Evolutionary conservation across 495 filamentous ascomycete species (phyloP).

Genomic region (Talaromyces proteolyticus): DNA sequence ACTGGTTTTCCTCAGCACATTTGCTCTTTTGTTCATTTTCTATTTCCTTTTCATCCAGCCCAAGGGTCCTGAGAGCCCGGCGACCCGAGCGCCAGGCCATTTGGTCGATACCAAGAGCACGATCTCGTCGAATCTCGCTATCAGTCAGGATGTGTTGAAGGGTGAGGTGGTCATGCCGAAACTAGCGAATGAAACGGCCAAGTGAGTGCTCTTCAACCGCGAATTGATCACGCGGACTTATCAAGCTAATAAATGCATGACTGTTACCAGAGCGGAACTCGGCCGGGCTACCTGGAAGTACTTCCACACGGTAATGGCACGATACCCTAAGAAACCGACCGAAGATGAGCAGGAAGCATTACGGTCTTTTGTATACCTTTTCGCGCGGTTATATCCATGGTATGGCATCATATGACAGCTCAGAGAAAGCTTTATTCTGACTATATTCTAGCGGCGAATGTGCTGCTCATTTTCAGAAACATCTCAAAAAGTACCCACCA

Average conservation of each 20-base stretch:
- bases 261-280: slow-evolving; percentile 64
- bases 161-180: slow-evolving; percentile 84
- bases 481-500: slow-evolving; percentile 80
- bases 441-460: slow-evolving; percentile 78
- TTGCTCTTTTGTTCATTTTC: slow-evolving; percentile 25
- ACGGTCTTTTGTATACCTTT: slow-evolving; percentile 80
- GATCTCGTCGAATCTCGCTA: slow-evolving; percentile 13
- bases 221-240: slow-evolving; percentile 8
- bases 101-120: slow-evolving; percentile 15
- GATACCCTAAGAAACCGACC: slow-evolving; percentile 83
- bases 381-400: slow-evolving; percentile 88
- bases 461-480: slow-evolving; percentile 79
- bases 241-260: slow-evolving; percentile 4
- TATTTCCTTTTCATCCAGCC: slow-evolving; percentile 34
- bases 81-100: slow-evolving; percentile 37
- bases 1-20: slow-evolving; percentile 30
- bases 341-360: slow-evolving; percentile 79
- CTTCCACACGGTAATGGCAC: slow-evolving; percentile 91
- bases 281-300: slow-evolving; percentile 88
- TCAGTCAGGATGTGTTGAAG: slow-evolving; percentile 44
- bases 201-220: slow-evolving; percentile 38
- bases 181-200: slow-evolving; percentile 86
- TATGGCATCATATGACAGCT: slow-evolving; percentile 16
- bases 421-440: neutral
- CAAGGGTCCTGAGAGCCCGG: slow-evolving; percentile 34